These are phyloP conservation scores for Sporobolomyces phaffii DNA, from an alignment of 768 basidiomycete genomes.

Conservation along the genomic window DNA sequence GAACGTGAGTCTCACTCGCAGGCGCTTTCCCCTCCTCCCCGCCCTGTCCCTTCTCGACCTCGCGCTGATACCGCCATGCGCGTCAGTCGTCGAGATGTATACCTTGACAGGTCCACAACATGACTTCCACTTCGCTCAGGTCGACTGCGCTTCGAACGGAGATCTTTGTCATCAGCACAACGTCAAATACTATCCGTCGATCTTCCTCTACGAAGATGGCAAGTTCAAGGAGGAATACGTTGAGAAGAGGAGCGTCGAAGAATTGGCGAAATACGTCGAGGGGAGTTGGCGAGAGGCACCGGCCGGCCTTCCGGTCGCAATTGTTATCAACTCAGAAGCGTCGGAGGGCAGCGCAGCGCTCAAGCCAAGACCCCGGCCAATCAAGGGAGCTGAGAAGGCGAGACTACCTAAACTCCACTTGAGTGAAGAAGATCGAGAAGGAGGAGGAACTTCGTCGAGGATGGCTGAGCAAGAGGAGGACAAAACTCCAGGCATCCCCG, in stretches of 20 bases:
- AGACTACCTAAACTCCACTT: conserved; percentile 21
- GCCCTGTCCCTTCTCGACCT: no score
- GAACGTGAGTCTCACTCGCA: conserved; percentile 13
- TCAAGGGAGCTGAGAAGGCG: conserved; percentile 17
- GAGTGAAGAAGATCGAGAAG: neutral
- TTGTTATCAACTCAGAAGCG: neutral
- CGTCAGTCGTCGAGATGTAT: conserved; percentile 33
- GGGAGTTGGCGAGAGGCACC: conserved; percentile 13
- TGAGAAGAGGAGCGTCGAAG: conserved; percentile 22
- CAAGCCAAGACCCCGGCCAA: no score
- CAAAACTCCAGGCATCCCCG: no score
- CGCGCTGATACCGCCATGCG: no score
- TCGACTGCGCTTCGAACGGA: conserved; percentile 42
- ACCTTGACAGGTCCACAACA: conserved; percentile 4
- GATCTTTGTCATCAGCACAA: conserved; percentile 38
- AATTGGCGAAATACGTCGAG: conserved; percentile 32
- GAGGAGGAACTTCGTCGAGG: neutral
- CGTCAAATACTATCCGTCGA: conserved; percentile 41
- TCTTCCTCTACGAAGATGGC: conserved; percentile 38
- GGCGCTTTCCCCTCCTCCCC: no score
- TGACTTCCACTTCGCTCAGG: conserved; percentile 41
- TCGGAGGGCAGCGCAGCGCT: no score
- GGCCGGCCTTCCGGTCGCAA: no score
- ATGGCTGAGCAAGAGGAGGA: neutral
- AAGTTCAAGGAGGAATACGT: conserved; percentile 24